These are phyloP conservation scores for Fusarium begoniae DNA, from an alignment of 2,329 filamentous ascomycete genomes.

Conservation along the genomic window DNA sequence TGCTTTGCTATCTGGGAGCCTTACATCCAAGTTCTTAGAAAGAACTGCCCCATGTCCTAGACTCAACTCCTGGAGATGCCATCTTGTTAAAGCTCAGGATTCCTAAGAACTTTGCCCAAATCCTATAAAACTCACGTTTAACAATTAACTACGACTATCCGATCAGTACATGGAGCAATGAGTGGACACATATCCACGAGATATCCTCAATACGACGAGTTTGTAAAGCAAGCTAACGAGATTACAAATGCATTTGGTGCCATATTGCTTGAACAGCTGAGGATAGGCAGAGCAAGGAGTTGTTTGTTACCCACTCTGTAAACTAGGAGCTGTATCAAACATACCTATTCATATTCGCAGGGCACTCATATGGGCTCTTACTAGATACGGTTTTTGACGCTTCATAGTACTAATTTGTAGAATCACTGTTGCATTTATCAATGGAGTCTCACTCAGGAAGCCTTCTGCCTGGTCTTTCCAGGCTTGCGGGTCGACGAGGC, in stretches of 20 bases:
- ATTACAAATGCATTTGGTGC: neutral
- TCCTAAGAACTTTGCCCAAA: no score
- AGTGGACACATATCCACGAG: neutral
- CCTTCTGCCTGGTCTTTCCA: neutral
- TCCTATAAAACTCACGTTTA: neutral
- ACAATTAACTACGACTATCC: neutral
- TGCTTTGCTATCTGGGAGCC: neutral
- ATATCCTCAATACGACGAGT: neutral
- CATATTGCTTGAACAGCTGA: neutral
- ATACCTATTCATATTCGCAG: neutral
- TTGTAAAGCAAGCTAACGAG: neutral
- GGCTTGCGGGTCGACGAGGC: neutral
- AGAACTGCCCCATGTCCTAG: neutral
- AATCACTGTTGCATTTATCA: constrained; percentile 1
- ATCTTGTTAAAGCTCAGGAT: neutral
- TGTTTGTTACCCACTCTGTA: neutral
- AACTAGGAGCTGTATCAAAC: constrained; percentile 3
- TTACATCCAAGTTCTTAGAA: neutral
- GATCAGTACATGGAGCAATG: neutral
- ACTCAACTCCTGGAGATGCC: no score
- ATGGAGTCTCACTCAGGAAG: neutral
- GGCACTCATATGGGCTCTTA: neutral
- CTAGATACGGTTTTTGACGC: neutral
- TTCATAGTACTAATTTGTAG: neutral
- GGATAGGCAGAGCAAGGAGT: neutral